Evolutionary conservation across 352 stramenopile species (phyloP), one percentile per base, ranked within the genome.

Genomic region (Phytophthora fragariaefolia): DNA sequence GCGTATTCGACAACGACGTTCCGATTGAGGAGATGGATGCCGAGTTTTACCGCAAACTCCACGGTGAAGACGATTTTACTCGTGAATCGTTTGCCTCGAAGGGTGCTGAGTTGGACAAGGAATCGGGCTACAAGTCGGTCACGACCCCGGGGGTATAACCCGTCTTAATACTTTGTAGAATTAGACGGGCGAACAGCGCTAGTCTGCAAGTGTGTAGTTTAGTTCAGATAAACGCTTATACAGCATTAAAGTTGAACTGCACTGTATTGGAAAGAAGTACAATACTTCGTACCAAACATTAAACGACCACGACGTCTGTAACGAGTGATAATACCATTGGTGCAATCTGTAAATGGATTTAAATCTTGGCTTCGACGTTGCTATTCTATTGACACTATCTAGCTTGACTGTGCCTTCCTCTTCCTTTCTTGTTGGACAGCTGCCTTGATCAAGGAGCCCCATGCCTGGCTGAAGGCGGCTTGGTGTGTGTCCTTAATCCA

Each of bases 401-500:
- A 42, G 42, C 30, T 63, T 26, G 56, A 63, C 23, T 27, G 10
- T 20, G 43, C 23, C 28, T 47, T 34, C 42, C 9, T 63, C 54
- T 62, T 71, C 43, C 43, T 72, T 28, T 69, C 51, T 23, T 66
- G 49, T 40, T 74, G 66, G 22, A 77, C 53, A 38, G 66, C 66
- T 42, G 66, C 5, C 43, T 66, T 63, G 0, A 80, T 58, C 23
- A 90, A 56, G 6, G 67, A 47, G 17, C 46, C 50, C 85, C 85
- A 93, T 3, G 74, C 60, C 51, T 85, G 74, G 34, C 56, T 63
- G 52, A 93, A 88, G 10, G 58, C 50, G 24, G 71, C 67, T 12
- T 84, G 77, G 56, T 89, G 76, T 22, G 84, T 77, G 20, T 82
- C 76, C 54, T 77, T 79, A 48, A 92, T 82, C 81, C 83, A 94